phyloP scores from a whole-genome alignment of 208 protist species.

The Trypanosoma avium region DNA sequence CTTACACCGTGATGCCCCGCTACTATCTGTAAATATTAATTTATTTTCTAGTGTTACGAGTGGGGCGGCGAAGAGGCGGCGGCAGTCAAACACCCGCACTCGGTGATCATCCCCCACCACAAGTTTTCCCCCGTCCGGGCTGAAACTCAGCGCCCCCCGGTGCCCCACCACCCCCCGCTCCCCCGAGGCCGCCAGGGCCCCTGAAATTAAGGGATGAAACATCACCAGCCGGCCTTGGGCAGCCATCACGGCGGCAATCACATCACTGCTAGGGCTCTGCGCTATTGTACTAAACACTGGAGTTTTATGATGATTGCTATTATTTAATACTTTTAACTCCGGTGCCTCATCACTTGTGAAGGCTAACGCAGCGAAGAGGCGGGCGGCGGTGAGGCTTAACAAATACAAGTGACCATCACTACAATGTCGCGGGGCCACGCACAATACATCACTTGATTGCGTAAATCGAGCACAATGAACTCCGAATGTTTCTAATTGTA shows the following conservation, averaged over 20 bases:
- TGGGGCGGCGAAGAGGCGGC: constrained; percentile 47
- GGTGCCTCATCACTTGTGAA: constrained; percentile 58
- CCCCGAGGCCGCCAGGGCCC: constrained; percentile 60
- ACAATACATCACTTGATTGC: constrained; percentile 59
- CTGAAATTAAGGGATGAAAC: constrained; percentile 80
- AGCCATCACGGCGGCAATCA: constrained; percentile 56
- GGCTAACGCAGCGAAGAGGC: constrained; percentile 64
- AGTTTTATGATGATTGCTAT: constrained; percentile 33
- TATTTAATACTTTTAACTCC: too few species aligned
- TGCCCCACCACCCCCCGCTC: constrained; percentile 43
- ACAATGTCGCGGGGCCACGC: constrained; percentile 61
- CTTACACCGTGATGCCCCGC: constrained; percentile 46
- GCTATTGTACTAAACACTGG: constrained; percentile 68
- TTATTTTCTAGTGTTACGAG: constrained; percentile 33
- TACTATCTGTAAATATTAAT: constrained; percentile 42
- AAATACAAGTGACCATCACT: constrained; percentile 84
- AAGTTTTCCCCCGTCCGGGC: constrained; percentile 52
- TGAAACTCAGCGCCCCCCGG: constrained; percentile 45
- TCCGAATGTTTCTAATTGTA: constrained; percentile 58
- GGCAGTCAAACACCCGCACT: constrained; percentile 61
- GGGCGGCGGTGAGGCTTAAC: constrained; percentile 62
- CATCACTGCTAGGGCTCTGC: constrained; percentile 67
- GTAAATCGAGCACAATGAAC: constrained; percentile 71
- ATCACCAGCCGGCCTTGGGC: constrained; percentile 52
- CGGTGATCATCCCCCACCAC: constrained; percentile 59